Evolutionary conservation across 768 basidiomycete genomes (phyloP).

Genomic region (Vararia minispora): DNA sequence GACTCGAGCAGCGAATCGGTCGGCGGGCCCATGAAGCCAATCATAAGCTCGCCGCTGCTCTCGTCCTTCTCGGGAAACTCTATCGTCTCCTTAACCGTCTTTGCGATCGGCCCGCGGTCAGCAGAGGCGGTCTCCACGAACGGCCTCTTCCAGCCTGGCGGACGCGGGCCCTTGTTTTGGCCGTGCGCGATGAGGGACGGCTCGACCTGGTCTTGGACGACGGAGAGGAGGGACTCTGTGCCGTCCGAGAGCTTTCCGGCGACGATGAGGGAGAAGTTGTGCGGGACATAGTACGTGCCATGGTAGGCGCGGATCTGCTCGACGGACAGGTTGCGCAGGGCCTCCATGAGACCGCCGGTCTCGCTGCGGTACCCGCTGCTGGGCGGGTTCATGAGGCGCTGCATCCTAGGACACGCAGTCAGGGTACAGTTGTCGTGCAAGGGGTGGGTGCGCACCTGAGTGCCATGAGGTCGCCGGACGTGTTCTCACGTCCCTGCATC

Average conservation of each 20-base stretch:
- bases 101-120: conserved; percentile 37
- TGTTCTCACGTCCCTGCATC: conserved; percentile 96
- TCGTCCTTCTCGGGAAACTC: conserved; percentile 98
- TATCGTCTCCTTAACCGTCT: conserved; percentile 50
- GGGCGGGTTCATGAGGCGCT: conserved; percentile 69
- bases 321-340: conserved; percentile 71
- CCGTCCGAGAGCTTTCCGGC: conserved; percentile 77
- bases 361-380: conserved; percentile 90
- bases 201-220: conserved; percentile 77
- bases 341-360: conserved; percentile 93
- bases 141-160: conserved; percentile 84
- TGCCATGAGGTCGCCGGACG: conserved; percentile 82
- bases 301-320: conserved; percentile 93
- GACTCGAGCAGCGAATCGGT: conserved; percentile 54
- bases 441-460: conserved; percentile 42
- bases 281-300: conserved; percentile 80
- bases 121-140: conserved; percentile 84
- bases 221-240: conserved; percentile 63
- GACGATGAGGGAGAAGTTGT: conserved; percentile 85
- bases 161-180: conserved; percentile 58
- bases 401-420: conserved; percentile 36
- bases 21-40: conserved; percentile 72
- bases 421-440: conserved; percentile 5
- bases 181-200: conserved; percentile 69
- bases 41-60: conserved; percentile 76